Percentiles rank a stretch among this genome's conserved stretches.
These are phyloP conservation scores for Cinnamomum micranthum DNA, from an alignment of 164 flowering plant genomes.

Conservation along the genomic window DNA sequence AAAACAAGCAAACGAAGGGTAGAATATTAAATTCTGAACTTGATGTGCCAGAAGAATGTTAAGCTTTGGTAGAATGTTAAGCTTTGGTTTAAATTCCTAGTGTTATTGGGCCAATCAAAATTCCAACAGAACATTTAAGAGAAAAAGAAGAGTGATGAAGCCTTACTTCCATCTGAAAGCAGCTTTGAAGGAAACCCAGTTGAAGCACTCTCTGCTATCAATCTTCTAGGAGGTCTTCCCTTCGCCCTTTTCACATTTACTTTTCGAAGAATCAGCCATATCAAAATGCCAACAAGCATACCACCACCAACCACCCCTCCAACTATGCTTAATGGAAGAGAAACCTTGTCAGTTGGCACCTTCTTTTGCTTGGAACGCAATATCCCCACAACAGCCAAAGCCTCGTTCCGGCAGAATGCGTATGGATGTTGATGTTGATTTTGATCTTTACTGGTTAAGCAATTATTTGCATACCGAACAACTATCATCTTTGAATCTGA, in stretches of 20 bases:
- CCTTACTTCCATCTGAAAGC: conserved; percentile 83
- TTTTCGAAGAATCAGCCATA: conserved; percentile 38
- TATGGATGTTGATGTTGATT: conserved; percentile 70
- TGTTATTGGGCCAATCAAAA: not conserved
- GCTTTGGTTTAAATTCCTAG: not conserved
- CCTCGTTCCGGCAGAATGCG: conserved; percentile 76
- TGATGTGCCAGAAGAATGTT: not conserved
- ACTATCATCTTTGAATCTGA: conserved; percentile 34
- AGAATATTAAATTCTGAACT: too few species aligned
- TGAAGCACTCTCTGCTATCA: conserved; percentile 50
- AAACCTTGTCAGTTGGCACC: conserved; percentile 33
- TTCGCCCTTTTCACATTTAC: conserved; percentile 21
- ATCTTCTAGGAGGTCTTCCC: conserved; percentile 35
- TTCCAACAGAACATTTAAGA: not conserved
- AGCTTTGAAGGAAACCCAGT: conserved; percentile 69
- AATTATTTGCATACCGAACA: conserved; percentile 56
- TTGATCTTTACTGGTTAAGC: conserved; percentile 39
- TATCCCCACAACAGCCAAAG: conserved; percentile 82
- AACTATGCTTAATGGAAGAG: conserved; percentile 38
- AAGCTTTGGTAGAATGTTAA: not conserved
- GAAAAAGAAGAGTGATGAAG: not conserved
- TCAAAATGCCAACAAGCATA: conserved; percentile 31
- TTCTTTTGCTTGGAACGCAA: conserved; percentile 34
- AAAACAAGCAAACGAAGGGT: too few species aligned
- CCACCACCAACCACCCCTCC: conserved; percentile 51